Evolutionary conservation across 257 asterid species (phyloP).

Genomic region (Lycium barbarum): DNA sequence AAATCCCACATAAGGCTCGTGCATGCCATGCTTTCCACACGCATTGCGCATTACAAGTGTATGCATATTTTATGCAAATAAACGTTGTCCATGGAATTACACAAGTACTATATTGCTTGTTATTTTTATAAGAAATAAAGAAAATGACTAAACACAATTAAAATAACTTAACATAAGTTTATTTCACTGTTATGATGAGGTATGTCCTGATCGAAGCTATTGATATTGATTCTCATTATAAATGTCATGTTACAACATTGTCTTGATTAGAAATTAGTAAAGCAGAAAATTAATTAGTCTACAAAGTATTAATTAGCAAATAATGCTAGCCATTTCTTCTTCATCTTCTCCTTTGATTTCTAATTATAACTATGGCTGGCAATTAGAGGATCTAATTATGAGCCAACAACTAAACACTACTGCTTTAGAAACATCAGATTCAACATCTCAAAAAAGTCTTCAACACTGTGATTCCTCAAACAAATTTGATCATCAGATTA

Average conservation of each 20-base stretch:
- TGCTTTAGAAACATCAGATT: not conserved
- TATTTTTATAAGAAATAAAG: not conserved
- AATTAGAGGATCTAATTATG: not conserved
- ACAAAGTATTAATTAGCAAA: not conserved
- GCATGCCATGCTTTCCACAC: not conserved
- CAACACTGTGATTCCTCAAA: not conserved
- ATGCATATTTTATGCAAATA: not conserved
- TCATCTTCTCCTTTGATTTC: slow-evolving; percentile 4
- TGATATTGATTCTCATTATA: slow-evolving; percentile 2
- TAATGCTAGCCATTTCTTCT: slow-evolving; percentile 19
- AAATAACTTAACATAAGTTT: not conserved
- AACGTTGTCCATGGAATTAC: not conserved
- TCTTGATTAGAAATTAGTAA: not conserved
- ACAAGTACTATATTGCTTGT: not conserved
- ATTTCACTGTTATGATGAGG: not conserved
- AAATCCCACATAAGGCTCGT: not conserved
- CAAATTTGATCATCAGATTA: not conserved
- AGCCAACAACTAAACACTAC: not conserved
- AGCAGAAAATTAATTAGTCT: no score
- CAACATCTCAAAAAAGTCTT: not conserved
- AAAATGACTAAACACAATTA: not conserved
- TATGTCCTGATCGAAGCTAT: not conserved
- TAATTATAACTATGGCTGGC: not conserved
- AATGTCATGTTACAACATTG: slow-evolving; percentile 15
- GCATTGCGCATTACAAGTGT: not conserved